Percentiles rank a stretch among this genome's conserved stretches.
Conservation (phyloP, 345 rosid genomes). For the Cardamine occulta region DNA sequence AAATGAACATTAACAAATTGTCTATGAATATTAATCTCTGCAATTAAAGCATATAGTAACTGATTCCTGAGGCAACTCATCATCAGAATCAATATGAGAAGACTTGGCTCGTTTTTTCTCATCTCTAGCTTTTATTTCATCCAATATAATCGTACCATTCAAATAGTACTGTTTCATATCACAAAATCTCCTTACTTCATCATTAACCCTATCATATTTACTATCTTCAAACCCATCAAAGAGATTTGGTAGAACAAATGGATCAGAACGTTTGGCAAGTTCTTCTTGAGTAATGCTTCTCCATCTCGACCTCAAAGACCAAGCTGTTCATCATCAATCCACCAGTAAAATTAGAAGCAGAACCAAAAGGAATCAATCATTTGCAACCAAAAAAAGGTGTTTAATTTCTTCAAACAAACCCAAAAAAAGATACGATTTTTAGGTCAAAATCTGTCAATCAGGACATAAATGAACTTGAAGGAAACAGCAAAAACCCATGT, state of each 20-base stretch:
- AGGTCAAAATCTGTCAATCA: neutral
- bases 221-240: slow-evolving; percentile 33
- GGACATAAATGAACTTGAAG: neutral
- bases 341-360: neutral
- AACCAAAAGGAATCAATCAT: too few relatives aligned
- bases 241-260: slow-evolving; percentile 24
- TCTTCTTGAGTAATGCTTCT: slow-evolving; percentile 20
- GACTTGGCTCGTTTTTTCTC: neutral
- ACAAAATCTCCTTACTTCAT: slow-evolving; percentile 17
- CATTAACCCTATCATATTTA: slow-evolving; percentile 25
- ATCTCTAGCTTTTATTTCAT: neutral
- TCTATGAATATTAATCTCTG: too few relatives aligned
- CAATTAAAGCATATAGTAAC: too few relatives aligned
- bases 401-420: neutral
- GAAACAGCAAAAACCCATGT: neutral
- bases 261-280: slow-evolving; percentile 44
- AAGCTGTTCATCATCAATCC: slow-evolving; percentile 27
- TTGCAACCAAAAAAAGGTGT: too few relatives aligned
- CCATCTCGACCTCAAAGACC: slow-evolving; percentile 18
- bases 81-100: too few relatives aligned
- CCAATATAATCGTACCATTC: slow-evolving; percentile 2
- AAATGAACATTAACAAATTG: too few relatives aligned
- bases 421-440: slow-evolving; percentile 17
- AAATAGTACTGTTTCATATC: neutral
- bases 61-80: too few relatives aligned